These are phyloP conservation scores for Pythium folliculosum DNA, from an alignment of 352 stramenopile species.

Conservation along the genomic window DNA sequence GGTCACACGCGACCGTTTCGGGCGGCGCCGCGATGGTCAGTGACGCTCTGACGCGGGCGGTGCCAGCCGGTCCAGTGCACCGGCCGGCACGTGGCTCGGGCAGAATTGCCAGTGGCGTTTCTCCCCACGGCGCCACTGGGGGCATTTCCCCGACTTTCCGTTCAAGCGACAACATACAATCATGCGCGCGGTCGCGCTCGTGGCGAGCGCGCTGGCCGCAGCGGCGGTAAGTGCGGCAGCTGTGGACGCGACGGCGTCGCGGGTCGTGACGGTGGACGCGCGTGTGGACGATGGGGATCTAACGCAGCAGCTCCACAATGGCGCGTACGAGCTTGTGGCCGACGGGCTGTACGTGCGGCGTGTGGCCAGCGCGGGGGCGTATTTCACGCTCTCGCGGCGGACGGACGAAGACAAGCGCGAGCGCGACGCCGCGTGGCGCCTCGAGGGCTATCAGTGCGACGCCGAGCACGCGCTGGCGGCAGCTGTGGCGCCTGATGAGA, in stretches of 20 bases:
- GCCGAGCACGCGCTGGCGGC: background rate
- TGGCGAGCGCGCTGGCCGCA: background rate
- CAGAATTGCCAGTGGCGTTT: background rate
- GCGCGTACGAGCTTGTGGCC: slow-evolving; percentile 14
- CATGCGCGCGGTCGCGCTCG: background rate
- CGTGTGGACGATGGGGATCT: background rate
- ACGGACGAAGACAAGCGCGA: background rate
- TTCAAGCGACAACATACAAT: no score
- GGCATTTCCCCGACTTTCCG: no score
- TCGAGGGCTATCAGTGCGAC: slow-evolving; percentile 48
- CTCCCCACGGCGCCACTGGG: no score
- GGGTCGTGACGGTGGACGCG: background rate
- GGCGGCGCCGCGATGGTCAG: background rate
- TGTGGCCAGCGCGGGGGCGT: slow-evolving; percentile 30
- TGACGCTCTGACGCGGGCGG: background rate
- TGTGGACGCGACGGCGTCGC: background rate
- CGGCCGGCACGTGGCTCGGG: no score
- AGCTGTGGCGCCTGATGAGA: background rate
- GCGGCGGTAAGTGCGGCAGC: background rate
- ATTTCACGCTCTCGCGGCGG: slow-evolving; percentile 38
- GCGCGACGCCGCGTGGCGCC: slow-evolving; percentile 31
- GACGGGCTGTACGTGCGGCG: slow-evolving; percentile 34
- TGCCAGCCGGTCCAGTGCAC: no score
- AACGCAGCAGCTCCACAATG: slow-evolving; percentile 15
- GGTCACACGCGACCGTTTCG: slow-evolving; percentile 20